Conservation (phyloP, 139 green algal genomes). For the Auxenochlorella protothecoides region DNA sequence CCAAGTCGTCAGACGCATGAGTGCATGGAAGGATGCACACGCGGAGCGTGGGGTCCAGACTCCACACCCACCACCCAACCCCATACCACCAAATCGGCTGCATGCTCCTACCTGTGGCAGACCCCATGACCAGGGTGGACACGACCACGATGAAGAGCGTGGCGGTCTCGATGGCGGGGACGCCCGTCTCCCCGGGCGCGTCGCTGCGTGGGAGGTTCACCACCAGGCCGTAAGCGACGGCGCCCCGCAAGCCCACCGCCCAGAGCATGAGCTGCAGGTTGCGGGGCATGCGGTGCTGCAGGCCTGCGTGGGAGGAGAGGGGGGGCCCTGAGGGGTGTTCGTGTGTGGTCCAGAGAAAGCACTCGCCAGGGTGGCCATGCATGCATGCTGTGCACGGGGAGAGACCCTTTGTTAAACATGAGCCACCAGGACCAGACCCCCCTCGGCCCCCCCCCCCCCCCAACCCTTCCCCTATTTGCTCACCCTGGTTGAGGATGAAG, state of each 20-base stretch:
- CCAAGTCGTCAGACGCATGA: too few relatives aligned
- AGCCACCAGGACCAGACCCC: background rate
- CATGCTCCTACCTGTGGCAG: slow-evolving; percentile 7
- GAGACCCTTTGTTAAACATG: too few relatives aligned
- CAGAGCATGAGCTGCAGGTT: slow-evolving; percentile 53
- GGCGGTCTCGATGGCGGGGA: slow-evolving; percentile 59
- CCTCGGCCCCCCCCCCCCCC: too few relatives aligned
- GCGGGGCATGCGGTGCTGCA: slow-evolving; percentile 21
- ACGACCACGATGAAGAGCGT: slow-evolving; percentile 55
- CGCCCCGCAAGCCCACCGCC: slow-evolving; percentile 50
- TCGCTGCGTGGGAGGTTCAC: slow-evolving; percentile 52
- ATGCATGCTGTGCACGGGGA: too few relatives aligned
- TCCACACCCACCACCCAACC: too few relatives aligned
- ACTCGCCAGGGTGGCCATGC: too few relatives aligned
- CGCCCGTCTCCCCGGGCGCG: slow-evolving; percentile 21
- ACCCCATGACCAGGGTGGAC: slow-evolving; percentile 45
- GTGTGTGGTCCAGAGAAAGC: background rate
- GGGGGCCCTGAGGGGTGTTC: background rate
- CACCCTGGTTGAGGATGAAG: slow-evolving; percentile 34
- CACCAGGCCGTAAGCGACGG: slow-evolving; percentile 53
- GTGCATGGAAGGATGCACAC: too few relatives aligned
- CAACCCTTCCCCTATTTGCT: background rate
- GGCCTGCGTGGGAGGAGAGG: too few relatives aligned
- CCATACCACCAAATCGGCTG: too few relatives aligned
- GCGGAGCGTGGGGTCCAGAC: too few relatives aligned